Base-by-base conservation (phyloP, 805 yeast species). In the Limtongia smithiae region DNA sequence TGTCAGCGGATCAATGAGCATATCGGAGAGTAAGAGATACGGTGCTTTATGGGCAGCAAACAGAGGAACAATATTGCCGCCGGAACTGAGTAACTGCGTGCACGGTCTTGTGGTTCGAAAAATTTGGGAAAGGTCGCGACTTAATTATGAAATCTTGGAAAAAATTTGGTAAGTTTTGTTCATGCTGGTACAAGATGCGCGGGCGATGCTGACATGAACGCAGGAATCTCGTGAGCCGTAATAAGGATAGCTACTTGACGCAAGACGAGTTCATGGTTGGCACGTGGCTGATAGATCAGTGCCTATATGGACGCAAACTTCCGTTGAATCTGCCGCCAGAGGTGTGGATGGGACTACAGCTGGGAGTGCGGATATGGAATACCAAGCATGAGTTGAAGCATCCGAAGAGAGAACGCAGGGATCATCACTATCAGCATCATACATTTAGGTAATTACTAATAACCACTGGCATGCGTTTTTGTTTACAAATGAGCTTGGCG, bases 281-380 rank as follows among this genome's bases (percentile, higher is more conserved):
- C 0, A 90, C 86, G 85, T 93, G 98, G 98, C 68, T 90, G 3
- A 90, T 93, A 1, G 99, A 93, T 66, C 98, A 93, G 68, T 86
- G 96, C 63, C 72, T 93, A 12, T 93, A 91, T 64, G 98, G 98
- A 0, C 74, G 95, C 34, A 93, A 93, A 65, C 69, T 93, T 41
- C 97, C 98, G 0, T 75, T 78, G 51, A 68, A 68, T 33, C 78
- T 93, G 4, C 81, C 77, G 35, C 78, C 76, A 4, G 76, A 74
- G 25, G 81, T 91, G 1, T 93, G 97, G 97, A 76, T 78, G 37
- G 85, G 94, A 65, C 85, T 85, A 2, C 61, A 71, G 41, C 62
- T 72, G 35, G 70, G 71, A 40, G 70, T 71, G 44, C 44, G 36
- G 14, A 33, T 52, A 20, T 41, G 45, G 41, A 37, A 35, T 6